Conservation (phyloP, 148 eudicot species). For the Spergularia bocconei region DNA sequence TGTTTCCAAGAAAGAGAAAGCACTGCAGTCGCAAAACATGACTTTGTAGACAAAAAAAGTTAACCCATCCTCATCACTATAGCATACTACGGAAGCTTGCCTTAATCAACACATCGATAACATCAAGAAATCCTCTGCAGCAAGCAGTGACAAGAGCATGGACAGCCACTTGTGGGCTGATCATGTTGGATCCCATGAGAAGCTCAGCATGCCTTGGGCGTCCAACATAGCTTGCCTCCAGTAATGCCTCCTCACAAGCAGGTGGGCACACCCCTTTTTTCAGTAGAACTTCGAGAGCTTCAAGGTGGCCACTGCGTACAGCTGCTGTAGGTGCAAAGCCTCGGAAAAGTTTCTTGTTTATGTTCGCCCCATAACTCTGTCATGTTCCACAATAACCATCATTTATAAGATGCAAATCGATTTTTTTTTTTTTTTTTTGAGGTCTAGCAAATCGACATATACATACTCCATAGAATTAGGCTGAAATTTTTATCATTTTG, state of each 20-base stretch:
- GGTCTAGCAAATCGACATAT: not conserved
- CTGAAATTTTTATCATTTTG: not conserved
- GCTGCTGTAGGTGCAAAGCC: slow-evolving; percentile 77
- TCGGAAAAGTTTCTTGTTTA: slow-evolving; percentile 62
- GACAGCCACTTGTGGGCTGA: slow-evolving; percentile 60
- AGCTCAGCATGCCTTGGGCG: slow-evolving; percentile 50
- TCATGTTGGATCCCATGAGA: slow-evolving; percentile 51
- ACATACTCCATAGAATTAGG: not conserved
- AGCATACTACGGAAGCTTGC: slow-evolving; percentile 30
- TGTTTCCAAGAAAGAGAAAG: not conserved
- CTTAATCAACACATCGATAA: slow-evolving; percentile 61
- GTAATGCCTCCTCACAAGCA: slow-evolving; percentile 69
- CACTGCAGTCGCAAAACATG: not conserved
- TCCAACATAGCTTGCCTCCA: slow-evolving; percentile 66
- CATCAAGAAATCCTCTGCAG: slow-evolving; percentile 62
- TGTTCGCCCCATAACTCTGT: slow-evolving; percentile 60
- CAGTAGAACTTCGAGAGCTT: slow-evolving; percentile 53
- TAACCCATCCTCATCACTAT: slow-evolving; percentile 30
- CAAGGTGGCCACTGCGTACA: slow-evolving; percentile 57
- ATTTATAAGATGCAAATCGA: not conserved
- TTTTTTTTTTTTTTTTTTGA: no score
- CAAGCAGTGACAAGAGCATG: slow-evolving; percentile 69
- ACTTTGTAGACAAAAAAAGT: not conserved
- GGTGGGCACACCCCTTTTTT: slow-evolving; percentile 45
- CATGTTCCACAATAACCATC: slow-evolving; percentile 20